These are phyloP conservation scores for Podosphaera xanthii DNA, from an alignment of 2,329 filamentous ascomycete genomes.

Conservation along the genomic window DNA sequence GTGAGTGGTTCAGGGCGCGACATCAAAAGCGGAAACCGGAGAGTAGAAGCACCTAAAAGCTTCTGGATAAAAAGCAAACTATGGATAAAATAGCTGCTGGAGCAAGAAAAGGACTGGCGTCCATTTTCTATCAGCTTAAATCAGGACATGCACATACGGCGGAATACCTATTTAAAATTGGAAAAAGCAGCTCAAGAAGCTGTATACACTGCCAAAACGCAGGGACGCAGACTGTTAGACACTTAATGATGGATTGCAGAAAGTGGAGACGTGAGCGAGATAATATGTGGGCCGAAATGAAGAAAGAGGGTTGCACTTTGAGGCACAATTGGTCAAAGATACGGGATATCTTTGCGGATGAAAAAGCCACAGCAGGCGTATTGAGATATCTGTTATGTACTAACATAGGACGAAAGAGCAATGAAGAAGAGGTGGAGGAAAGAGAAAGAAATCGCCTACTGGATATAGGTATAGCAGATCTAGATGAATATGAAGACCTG, in stretches of 20 bases:
- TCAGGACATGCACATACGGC: background rate
- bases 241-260: background rate
- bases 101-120: background rate
- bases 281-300: background rate
- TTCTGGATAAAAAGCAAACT: too few relatives aligned
- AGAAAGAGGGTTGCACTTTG: background rate
- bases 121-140: background rate
- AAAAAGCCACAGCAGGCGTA: too few relatives aligned
- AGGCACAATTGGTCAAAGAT: background rate
- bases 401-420: too few relatives aligned
- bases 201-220: background rate
- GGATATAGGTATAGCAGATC: background rate
- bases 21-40: too few relatives aligned
- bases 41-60: background rate
- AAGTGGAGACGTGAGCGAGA: background rate
- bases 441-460: background rate
- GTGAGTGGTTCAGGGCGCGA: too few relatives aligned
- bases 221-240: background rate
- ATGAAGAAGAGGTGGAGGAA: background rate
- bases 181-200: background rate
- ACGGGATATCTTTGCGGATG: too few relatives aligned
- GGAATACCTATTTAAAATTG: background rate
- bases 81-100: too few relatives aligned
- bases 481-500: too few relatives aligned
- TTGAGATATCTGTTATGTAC: too few relatives aligned